phyloP scores from a whole-genome alignment of 1,284 basidiomycete genomes.

The Amylostereum areolatum region DNA sequence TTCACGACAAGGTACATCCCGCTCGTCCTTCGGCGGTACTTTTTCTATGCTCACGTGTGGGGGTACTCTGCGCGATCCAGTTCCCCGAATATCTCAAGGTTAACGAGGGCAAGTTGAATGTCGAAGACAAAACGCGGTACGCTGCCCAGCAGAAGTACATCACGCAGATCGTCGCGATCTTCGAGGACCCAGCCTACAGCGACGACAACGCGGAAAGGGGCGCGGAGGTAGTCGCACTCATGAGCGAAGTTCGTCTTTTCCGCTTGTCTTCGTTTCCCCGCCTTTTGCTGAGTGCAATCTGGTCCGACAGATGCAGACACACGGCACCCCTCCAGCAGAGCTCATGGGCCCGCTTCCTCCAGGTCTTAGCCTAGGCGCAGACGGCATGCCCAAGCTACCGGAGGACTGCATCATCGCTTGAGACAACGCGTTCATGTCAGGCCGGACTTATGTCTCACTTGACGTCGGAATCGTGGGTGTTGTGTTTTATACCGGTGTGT shows the following conservation, averaged over 20 bases:
- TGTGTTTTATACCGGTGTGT: too few relatives aligned
- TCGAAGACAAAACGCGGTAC: conserved; percentile 67
- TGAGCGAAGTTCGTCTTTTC: conserved; percentile 60
- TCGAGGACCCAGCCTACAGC: conserved; percentile 62
- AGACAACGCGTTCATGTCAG: neutral
- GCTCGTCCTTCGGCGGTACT: neutral
- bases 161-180: conserved; percentile 63
- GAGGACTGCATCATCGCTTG: conserved; percentile 43
- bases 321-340: conserved; percentile 85
- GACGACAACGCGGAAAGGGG: conserved; percentile 55
- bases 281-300: neutral
- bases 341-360: conserved; percentile 90
- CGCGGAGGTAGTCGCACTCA: conserved; percentile 58
- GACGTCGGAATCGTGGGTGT: too few relatives aligned
- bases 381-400: conserved; percentile 51
- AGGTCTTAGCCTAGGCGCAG: conserved; percentile 55
- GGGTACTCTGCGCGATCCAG: conserved; percentile 29
- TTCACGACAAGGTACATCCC: conserved; percentile 69
- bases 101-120: conserved; percentile 41
- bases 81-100: conserved; percentile 77
- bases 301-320: conserved; percentile 65
- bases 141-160: conserved; percentile 64
- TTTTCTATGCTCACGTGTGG: too few relatives aligned
- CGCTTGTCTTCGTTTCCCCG: conserved; percentile 12
- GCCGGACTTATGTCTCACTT: too few relatives aligned